These are phyloP conservation scores for Scedosporium apiospermum DNA, from an alignment of 2,329 filamentous ascomycete genomes.

Conservation along the genomic window DNA sequence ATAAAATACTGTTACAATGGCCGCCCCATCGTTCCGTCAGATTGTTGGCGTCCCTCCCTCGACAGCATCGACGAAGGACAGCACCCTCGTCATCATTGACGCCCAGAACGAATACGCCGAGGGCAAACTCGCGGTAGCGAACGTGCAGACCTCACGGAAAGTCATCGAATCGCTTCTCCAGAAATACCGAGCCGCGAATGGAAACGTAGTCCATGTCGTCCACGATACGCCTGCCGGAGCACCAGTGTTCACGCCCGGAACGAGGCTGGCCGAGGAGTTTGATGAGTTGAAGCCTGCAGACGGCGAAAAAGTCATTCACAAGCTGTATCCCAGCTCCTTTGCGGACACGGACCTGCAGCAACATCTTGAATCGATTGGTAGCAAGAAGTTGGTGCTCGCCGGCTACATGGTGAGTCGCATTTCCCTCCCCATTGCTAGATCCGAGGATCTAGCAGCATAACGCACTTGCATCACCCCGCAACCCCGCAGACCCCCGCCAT, in stretches of 20 bases:
- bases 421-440: background rate
- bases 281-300: constrained; percentile 43
- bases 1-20: background rate
- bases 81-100: constrained; percentile 57
- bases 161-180: constrained; percentile 44
- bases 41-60: constrained; percentile 45
- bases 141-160: constrained; percentile 42
- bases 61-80: constrained; percentile 47
- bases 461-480: background rate
- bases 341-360: constrained; percentile 49
- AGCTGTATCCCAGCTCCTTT: constrained; percentile 50
- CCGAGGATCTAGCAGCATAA: background rate
- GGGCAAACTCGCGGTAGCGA: constrained; percentile 45
- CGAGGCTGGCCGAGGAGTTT: constrained; percentile 50
- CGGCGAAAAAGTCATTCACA: constrained; percentile 48
- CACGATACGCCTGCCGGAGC: constrained; percentile 51
- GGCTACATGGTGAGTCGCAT: constrained; percentile 43
- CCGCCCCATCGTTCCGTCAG: constrained; percentile 26
- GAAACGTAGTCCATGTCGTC: constrained; percentile 48
- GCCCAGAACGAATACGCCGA: constrained; percentile 60
- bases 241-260: constrained; percentile 56
- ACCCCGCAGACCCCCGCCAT: background rate
- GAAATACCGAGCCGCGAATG: constrained; percentile 45
- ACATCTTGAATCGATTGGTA: constrained; percentile 35
- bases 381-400: constrained; percentile 51